These are phyloP conservation scores for Rhypophila decipiens DNA, from an alignment of 495 filamentous ascomycete genomes.

Conservation along the genomic window DNA sequence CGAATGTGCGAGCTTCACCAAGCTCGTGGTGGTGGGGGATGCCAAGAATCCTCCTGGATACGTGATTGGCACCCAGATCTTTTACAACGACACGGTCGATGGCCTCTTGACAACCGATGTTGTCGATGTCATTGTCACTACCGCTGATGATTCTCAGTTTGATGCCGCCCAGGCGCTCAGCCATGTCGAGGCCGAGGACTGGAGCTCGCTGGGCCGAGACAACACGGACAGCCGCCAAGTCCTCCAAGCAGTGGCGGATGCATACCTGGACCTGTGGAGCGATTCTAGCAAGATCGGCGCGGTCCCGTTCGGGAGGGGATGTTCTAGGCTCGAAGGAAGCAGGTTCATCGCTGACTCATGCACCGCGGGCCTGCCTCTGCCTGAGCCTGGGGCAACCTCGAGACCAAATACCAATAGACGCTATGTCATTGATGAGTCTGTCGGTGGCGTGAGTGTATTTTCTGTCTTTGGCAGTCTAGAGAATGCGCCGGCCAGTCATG, in stretches of 20 bases:
- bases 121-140: background rate
- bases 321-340: background rate
- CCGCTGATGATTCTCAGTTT: background rate
- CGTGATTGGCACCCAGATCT: background rate
- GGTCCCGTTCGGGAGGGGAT: background rate
- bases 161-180: background rate
- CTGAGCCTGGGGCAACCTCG: background rate
- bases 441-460: background rate
- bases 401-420: background rate
- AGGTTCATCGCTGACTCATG: background rate
- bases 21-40: background rate
- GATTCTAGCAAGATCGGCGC: background rate
- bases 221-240: background rate
- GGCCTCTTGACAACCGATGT: background rate
- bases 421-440: background rate
- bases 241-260: background rate
- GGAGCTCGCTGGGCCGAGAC: background rate
- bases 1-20: background rate
- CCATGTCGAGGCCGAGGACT: background rate
- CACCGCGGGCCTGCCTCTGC: background rate
- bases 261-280: background rate
- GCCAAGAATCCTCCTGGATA: background rate
- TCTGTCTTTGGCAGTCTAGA: background rate
- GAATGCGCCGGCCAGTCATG: conserved; percentile 17
- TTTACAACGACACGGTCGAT: background rate